Conservation (phyloP, 345 rosid species). For the Populus nigra region DNA sequence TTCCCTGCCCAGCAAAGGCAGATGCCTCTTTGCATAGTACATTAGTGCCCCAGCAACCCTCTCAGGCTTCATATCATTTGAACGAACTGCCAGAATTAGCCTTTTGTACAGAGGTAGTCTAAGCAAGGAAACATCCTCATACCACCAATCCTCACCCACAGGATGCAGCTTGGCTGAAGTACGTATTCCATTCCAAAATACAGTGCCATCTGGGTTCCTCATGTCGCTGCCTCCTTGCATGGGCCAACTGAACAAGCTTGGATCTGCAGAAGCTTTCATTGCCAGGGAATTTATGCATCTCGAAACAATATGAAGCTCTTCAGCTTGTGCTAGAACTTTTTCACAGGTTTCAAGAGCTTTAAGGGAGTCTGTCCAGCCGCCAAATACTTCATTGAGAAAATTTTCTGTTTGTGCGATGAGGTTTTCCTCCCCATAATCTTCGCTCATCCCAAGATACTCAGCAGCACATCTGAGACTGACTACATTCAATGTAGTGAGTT, state of each 20-base stretch:
- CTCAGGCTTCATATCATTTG: slow-evolving; percentile 55
- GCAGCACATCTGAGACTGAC: slow-evolving; percentile 81
- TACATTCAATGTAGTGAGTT: slow-evolving; percentile 57
- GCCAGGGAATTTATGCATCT: slow-evolving; percentile 79
- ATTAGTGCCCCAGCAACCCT: slow-evolving; percentile 58
- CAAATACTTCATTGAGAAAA: slow-evolving; percentile 56
- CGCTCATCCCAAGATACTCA: slow-evolving; percentile 79
- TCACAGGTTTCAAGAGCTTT: slow-evolving; percentile 70
- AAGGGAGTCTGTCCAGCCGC: slow-evolving; percentile 66
- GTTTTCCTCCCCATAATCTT: slow-evolving; percentile 65
- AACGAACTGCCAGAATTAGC: slow-evolving; percentile 54
- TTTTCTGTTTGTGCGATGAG: slow-evolving; percentile 66
- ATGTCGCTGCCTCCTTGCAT: slow-evolving; percentile 28
- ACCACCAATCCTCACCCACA: slow-evolving; percentile 79
- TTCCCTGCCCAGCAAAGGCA: slow-evolving; percentile 62
- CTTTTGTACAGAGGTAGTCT: slow-evolving; percentile 54
- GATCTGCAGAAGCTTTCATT: slow-evolving; percentile 69
- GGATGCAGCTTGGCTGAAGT: slow-evolving; percentile 31
- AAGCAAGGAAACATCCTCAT: slow-evolving; percentile 65
- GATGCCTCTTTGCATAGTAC: slow-evolving; percentile 65
- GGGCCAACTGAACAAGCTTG: slow-evolving; percentile 64
- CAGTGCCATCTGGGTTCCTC: slow-evolving; percentile 35
- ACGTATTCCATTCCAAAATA: slow-evolving; percentile 73
- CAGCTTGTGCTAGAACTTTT: slow-evolving; percentile 59
- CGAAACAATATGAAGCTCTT: slow-evolving; percentile 71